Evolutionary conservation across 73 alveolate species (phyloP).

Genomic region (Paraurostyla sp.): DNA sequence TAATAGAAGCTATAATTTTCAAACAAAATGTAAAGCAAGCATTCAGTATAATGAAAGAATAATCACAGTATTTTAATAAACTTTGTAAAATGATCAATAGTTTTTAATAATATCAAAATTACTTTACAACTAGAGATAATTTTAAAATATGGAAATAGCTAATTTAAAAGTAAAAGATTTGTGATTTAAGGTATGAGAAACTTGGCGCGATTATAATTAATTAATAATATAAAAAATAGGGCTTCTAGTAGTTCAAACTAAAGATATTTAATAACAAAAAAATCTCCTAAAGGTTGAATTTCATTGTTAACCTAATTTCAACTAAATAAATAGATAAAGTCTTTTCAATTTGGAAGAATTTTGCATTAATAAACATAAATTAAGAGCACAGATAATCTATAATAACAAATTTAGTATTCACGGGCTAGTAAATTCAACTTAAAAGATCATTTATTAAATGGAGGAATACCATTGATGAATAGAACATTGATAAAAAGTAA

Average conservation of each 20-base stretch:
- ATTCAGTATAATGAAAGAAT: neutral
- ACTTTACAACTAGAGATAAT: neutral
- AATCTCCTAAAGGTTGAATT: neutral
- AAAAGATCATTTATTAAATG: slow-evolving; percentile 13
- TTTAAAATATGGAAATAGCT: neutral
- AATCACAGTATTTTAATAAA: neutral
- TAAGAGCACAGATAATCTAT: neutral
- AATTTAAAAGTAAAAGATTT: neutral
- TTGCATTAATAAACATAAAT: neutral
- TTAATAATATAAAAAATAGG: neutral
- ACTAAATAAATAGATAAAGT: neutral
- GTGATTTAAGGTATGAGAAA: neutral
- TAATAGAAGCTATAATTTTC: neutral
- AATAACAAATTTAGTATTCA: neutral
- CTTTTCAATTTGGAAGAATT: neutral
- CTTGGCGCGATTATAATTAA: neutral
- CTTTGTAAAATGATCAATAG: neutral
- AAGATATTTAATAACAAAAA: neutral
- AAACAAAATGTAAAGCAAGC: neutral
- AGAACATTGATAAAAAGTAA: neutral
- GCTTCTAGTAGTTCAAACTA: neutral
- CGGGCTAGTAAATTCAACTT: neutral
- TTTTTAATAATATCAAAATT: neutral
- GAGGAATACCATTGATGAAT: neutral
- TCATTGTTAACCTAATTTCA: neutral